Evolutionary conservation across 2,329 filamentous ascomycete genomes (phyloP).

Genomic region (Diplodia mutila): DNA sequence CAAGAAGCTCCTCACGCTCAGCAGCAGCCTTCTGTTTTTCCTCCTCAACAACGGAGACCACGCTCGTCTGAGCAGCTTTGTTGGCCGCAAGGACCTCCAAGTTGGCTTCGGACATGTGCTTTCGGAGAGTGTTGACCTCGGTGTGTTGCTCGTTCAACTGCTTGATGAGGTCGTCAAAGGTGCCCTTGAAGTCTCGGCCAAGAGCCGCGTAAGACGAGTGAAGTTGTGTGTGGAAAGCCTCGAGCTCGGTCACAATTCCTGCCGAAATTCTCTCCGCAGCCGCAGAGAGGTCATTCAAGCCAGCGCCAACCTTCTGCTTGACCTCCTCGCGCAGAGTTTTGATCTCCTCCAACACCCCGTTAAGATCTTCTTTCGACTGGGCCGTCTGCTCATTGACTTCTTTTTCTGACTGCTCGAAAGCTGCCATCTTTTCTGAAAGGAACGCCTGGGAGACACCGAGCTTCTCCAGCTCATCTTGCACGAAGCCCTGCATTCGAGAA

Average conservation of each 20-base stretch:
- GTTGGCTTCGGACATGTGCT: conserved; percentile 73
- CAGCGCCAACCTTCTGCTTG: conserved; percentile 82
- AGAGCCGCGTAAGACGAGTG: conserved; percentile 82
- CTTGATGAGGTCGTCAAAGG: conserved; percentile 79
- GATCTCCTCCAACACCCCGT: conserved; percentile 88
- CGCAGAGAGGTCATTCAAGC: conserved; percentile 77
- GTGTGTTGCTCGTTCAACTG: conserved; percentile 75
- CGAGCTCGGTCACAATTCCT: conserved; percentile 84
- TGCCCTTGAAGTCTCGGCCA: conserved; percentile 80
- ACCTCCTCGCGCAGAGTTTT: conserved; percentile 86
- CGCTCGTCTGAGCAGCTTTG: conserved; percentile 64
- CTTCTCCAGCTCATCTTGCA: conserved; percentile 73
- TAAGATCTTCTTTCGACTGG: conserved; percentile 81
- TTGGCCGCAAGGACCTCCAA: conserved; percentile 70
- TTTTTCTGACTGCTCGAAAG: conserved; percentile 69
- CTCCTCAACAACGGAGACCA: conserved; percentile 73
- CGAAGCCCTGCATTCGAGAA: conserved; percentile 74
- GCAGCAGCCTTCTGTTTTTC: conserved; percentile 73
- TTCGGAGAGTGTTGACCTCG: conserved; percentile 73
- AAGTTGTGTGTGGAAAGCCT: conserved; percentile 78
- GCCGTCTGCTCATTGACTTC: conserved; percentile 70
- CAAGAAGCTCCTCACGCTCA: conserved; percentile 74
- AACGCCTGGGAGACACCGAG: conserved; percentile 71
- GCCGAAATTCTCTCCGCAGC: conserved; percentile 88
- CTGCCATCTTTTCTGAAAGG: conserved; percentile 68